A percentile compares a stretch with the other conserved stretches of the same genome.
These are phyloP conservation scores for Saccharomyces kudriavzevii DNA, from an alignment of 805 yeast species.

Conservation along the genomic window DNA sequence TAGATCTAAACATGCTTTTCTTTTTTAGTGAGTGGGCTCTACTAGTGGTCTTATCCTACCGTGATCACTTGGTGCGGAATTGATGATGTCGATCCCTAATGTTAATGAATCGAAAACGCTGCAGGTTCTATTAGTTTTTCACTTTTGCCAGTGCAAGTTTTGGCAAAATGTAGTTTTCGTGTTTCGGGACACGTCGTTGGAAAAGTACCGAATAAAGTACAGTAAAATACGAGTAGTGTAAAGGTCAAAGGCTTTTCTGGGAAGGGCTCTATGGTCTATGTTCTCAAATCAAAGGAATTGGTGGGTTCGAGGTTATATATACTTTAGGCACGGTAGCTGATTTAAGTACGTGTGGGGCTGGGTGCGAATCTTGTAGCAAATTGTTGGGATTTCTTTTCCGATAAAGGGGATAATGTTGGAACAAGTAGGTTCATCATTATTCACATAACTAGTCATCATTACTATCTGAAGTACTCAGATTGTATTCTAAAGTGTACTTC, in stretches of 20 bases:
- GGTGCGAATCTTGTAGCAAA: no score
- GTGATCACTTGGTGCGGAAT: not conserved
- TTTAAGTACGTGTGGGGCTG: no score
- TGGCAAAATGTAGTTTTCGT: not conserved
- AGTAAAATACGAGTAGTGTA: not conserved
- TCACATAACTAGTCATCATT: no score
- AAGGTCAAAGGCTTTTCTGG: no score
- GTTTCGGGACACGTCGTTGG: not conserved
- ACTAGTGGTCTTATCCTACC: not conserved
- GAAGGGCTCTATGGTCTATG: not conserved
- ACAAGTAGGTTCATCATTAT: no score
- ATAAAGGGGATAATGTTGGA: no score
- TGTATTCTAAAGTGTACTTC: no score
- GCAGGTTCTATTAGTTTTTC: not conserved
- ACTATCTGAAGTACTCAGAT: no score
- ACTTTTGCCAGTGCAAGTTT: not conserved
- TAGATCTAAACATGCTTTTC: slow-evolving; percentile 1
- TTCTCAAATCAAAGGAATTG: not conserved
- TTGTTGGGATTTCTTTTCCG: no score
- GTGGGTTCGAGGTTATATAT: no score
- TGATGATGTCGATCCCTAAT: not conserved
- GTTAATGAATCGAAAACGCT: not conserved
- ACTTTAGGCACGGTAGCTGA: no score
- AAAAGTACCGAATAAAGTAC: not conserved
- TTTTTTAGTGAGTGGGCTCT: not conserved